Evolutionary conservation across 208 protist genomes (phyloP).

Genomic region (Leishmania tropica): DNA sequence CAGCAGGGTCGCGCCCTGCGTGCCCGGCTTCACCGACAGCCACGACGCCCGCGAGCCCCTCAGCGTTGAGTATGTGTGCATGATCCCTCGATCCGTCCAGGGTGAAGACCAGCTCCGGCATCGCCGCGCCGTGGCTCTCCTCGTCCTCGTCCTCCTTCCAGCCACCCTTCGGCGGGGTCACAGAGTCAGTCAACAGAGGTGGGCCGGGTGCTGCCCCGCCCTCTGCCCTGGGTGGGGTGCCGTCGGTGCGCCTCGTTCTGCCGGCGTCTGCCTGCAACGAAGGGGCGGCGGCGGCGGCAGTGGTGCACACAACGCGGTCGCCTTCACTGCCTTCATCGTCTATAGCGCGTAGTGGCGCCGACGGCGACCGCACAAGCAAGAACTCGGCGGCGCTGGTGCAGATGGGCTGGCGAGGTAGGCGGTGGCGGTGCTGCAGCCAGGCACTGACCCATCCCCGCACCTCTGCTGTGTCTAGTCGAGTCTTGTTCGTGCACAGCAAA

Average conservation of each 20-base stretch:
- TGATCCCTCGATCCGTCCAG: neutral
- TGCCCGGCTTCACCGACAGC: neutral
- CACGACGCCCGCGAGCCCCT: neutral
- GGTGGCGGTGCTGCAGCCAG: conserved; percentile 41
- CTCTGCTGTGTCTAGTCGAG: conserved; percentile 12
- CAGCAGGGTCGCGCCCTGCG: neutral
- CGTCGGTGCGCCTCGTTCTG: neutral
- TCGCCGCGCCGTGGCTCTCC: neutral
- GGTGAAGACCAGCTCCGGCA: neutral
- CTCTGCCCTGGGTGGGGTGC: neutral
- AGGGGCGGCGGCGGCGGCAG: neutral
- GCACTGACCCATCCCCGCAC: conserved; percentile 5
- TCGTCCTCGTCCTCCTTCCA: neutral
- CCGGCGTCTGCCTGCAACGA: neutral
- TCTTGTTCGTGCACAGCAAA: conserved; percentile 31
- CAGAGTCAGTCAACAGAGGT: neutral
- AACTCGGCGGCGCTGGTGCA: conserved; percentile 16
- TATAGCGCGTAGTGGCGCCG: neutral
- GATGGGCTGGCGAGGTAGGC: conserved; percentile 13
- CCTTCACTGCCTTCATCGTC: neutral
- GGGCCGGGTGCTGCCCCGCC: neutral
- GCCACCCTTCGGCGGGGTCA: neutral
- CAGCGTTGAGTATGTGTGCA: neutral
- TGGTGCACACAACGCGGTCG: neutral
- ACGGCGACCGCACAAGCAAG: conserved; percentile 5